Evolutionary conservation across 129 eudicot genomes (phyloP), one percentile per base, ranked within the genome.

Genomic region (Pulicaria dysenterica): DNA sequence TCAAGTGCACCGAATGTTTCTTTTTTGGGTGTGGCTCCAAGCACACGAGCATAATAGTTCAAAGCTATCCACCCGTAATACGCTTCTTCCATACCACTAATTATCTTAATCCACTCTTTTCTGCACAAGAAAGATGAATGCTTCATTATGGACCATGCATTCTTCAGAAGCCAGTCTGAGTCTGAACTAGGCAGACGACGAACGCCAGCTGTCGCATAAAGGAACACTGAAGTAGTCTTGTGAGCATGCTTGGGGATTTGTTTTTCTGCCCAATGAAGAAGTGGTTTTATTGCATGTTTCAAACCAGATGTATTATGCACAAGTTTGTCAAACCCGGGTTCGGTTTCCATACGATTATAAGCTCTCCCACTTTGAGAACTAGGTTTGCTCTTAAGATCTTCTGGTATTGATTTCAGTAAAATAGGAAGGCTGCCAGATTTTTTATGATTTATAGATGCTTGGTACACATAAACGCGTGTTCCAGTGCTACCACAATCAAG

Each of bases 401-500:
- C 99, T n/a, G 98, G 95, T 74, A 90, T 69, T 58, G 97, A 90
- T 77, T 73, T 87, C 70, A 95, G 51, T 31, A 75, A 59, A 73
- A 90, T 82, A 24, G 99, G 99, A 44, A 95, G 94, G 44, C 74
- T 78, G 39, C 64, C 74, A 16, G 77, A 73, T 77, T 88, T 88
- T 19, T 90, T 66, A 77, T 79, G 81, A 60, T 86, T 89, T 41
- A 74, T 69, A 9, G 88, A 82, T 38, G 99, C 97, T 77, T 83
- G 82, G 69, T 90, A 95, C 13, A 95, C 84, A 82, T 87, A 95
- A 24, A 91, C 95, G 45, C 99, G 96, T 44, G 99, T 88, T 16
- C 99, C 99, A 3, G 99, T 95, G 84, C 99, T 95, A 70, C 99
- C 99, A 81, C 97, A 87, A 82, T 95, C 99, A n/a, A 95, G 93